A percentile compares a stretch with the other conserved stretches of the same genome.
Evolutionary conservation across 2,329 filamentous ascomycete species (phyloP).

Genomic region (Bipolaris zeicola): DNA sequence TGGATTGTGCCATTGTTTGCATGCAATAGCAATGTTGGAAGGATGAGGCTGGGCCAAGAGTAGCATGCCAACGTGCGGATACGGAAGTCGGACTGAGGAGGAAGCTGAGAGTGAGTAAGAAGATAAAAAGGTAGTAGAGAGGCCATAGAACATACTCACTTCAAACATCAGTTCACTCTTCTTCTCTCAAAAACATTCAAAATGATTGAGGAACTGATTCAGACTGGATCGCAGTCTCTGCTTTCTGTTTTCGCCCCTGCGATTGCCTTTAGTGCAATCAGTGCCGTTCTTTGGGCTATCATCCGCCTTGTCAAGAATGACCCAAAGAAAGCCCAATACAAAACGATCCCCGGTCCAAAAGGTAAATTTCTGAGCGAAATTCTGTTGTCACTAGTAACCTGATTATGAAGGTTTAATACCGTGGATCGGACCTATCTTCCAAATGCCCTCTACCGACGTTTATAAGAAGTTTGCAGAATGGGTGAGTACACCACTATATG

Average conservation of each 20-base stretch:
- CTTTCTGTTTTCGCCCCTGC: neutral
- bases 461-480: constrained; percentile 6
- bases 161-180: neutral
- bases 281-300: constrained; percentile 2
- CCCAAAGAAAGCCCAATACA: constrained; percentile 3
- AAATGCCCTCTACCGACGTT: constrained; percentile 1
- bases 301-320: constrained; percentile 1
- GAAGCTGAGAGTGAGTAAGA: neutral
- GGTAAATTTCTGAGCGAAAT: neutral
- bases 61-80: neutral
- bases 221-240: constrained; percentile 1
- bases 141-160: neutral
- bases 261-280: constrained; percentile 3
- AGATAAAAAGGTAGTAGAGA: neutral
- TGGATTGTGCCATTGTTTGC: neutral
- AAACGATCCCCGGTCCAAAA: constrained; percentile 2
- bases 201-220: neutral
- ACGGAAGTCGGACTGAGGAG: neutral
- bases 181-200: neutral
- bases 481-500: neutral
- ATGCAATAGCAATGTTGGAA: neutral
- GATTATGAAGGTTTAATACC: neutral
- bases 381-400: neutral
- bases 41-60: neutral
- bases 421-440: constrained; percentile 3